phyloP scores from a whole-genome alignment of 768 basidiomycete species.

The Pulveroboletus frians region DNA sequence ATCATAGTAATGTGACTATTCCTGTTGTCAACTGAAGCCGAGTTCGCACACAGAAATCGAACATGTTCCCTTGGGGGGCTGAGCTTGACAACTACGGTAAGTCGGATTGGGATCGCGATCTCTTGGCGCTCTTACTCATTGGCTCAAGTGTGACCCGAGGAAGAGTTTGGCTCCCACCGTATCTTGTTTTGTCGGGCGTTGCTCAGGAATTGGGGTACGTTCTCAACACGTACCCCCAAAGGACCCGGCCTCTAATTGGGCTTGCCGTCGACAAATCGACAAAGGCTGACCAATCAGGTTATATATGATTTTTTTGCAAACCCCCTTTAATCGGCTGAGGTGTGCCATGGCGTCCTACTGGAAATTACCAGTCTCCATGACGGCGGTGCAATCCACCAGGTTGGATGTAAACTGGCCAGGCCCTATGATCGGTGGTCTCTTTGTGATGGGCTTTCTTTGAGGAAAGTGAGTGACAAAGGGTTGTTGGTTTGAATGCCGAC shows the following conservation, averaged over 20 bases:
- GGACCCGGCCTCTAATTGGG: conserved; percentile 4
- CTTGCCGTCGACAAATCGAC: neutral
- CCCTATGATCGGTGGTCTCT: neutral
- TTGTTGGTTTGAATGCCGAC: neutral
- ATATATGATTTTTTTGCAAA: neutral
- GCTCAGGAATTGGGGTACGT: conserved; percentile 29
- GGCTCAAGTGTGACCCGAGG: conserved; percentile 8
- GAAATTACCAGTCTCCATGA: conserved; percentile 17
- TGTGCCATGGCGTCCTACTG: neutral
- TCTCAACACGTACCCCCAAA: conserved; percentile 2
- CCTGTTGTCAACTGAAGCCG: neutral
- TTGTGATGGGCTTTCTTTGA: neutral
- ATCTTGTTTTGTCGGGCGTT: conserved; percentile 10
- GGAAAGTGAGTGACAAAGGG: neutral
- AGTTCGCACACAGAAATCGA: conserved; percentile 5
- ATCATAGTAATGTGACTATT: neutral
- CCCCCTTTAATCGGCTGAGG: conserved; percentile 1
- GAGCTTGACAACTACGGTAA: conserved; percentile 18
- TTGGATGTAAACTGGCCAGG: neutral
- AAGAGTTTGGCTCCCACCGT: conserved; percentile 12
- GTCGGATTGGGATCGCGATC: conserved; percentile 2
- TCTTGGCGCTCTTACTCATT: conserved; percentile 14
- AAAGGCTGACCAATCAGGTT: neutral
- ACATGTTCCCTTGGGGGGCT: conserved; percentile 3
- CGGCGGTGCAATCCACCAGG: neutral